phyloP scores from a whole-genome alignment of 306 rosid genomes.

The Gleditsia sinensis region DNA sequence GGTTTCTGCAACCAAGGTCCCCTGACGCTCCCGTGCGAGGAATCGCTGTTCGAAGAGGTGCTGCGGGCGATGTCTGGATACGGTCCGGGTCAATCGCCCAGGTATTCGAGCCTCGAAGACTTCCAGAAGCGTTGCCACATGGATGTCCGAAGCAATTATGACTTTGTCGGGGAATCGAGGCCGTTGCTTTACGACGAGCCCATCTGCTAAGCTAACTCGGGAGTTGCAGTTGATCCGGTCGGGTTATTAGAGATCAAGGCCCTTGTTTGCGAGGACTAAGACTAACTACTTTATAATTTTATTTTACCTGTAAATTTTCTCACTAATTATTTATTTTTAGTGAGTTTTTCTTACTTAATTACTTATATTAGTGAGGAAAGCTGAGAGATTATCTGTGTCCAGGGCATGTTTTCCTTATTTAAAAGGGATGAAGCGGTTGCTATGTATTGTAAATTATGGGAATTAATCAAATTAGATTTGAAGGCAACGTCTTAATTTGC shows the following conservation, averaged over 20 bases:
- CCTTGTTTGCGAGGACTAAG: too few relatives aligned
- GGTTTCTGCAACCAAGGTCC: slow-evolving; percentile 69
- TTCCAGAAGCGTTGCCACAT: slow-evolving; percentile 56
- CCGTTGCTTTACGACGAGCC: slow-evolving; percentile 57
- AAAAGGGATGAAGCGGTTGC: background rate
- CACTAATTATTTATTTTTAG: background rate
- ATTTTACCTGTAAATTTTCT: background rate
- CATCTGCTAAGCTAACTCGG: slow-evolving; percentile 20
- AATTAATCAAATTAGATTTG: background rate
- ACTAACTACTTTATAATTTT: background rate
- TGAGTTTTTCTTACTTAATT: background rate
- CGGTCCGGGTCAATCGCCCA: slow-evolving; percentile 40
- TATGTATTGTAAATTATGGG: background rate
- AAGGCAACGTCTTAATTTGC: too few relatives aligned
- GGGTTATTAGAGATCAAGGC: too few relatives aligned
- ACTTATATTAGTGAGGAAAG: too few relatives aligned
- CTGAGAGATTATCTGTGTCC: too few relatives aligned
- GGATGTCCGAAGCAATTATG: slow-evolving; percentile 40
- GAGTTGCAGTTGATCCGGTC: too few relatives aligned
- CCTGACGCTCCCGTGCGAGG: slow-evolving; percentile 67
- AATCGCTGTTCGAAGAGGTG: slow-evolving; percentile 60
- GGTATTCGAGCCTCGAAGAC: slow-evolving; percentile 37
- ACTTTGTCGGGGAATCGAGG: slow-evolving; percentile 49
- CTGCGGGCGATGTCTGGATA: slow-evolving; percentile 46
- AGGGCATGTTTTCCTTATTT: too few relatives aligned